Conservation (phyloP, 179 eudicot genomes). For the Beta macrorhiza region DNA sequence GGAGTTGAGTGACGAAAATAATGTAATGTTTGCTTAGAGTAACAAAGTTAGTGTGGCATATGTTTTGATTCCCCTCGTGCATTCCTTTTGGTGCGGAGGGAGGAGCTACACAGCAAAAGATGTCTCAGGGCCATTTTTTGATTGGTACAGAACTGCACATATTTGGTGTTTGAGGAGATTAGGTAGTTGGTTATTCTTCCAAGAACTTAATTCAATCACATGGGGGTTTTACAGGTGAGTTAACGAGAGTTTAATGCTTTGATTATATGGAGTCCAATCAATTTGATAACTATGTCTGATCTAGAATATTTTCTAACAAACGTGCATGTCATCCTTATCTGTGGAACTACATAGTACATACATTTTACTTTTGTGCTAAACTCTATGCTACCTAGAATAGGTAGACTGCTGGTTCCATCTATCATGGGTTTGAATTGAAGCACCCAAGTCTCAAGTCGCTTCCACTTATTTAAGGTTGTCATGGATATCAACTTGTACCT, state of each 20-base stretch:
- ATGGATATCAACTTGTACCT: too few relatives aligned
- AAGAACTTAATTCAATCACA: not conserved
- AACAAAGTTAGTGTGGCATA: not conserved
- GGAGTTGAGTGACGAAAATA: not conserved
- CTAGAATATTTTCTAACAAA: not conserved
- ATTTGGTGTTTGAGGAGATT: too few relatives aligned
- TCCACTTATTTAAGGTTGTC: too few relatives aligned
- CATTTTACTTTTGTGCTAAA: not conserved
- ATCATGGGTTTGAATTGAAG: too few relatives aligned
- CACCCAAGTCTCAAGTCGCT: too few relatives aligned
- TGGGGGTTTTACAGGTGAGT: not conserved
- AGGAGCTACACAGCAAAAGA: not conserved
- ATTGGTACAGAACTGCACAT: not conserved
- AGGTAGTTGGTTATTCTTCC: not conserved
- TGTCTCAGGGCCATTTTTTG: not conserved
- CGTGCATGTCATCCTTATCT: not conserved
- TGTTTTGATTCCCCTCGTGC: not conserved
- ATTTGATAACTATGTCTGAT: conserved; percentile 7
- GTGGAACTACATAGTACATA: too few relatives aligned
- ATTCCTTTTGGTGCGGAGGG: not conserved
- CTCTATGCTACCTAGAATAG: too few relatives aligned
- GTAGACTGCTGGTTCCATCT: too few relatives aligned
- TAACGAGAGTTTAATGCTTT: not conserved
- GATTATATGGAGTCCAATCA: not conserved
- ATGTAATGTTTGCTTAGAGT: not conserved